These are phyloP conservation scores for Hypoxylon sp. DNA, from an alignment of 2,329 filamentous ascomycete genomes.

Conservation along the genomic window DNA sequence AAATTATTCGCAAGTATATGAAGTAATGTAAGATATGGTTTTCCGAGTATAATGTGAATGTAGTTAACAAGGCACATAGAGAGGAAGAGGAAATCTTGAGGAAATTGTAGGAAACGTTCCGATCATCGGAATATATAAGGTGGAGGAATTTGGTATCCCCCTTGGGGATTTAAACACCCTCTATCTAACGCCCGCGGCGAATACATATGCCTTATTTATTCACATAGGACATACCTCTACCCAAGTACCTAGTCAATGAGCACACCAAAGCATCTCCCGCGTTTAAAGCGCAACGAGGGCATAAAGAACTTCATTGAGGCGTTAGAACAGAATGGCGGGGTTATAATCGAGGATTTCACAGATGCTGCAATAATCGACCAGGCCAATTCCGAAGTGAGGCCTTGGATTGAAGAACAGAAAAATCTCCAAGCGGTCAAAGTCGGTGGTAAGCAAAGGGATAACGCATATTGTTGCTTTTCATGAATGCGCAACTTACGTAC, in stretches of 20 bases:
- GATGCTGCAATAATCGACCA: constrained; percentile 48
- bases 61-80: not conserved
- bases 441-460: constrained; percentile 30
- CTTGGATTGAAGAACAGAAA: constrained; percentile 27
- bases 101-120: not conserved
- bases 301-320: constrained; percentile 52
- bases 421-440: constrained; percentile 16
- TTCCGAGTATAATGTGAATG: not conserved
- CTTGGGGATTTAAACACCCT: not conserved
- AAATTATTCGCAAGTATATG: constrained; percentile 57
- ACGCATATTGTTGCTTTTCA: not conserved
- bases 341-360: constrained; percentile 55
- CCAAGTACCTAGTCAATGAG: constrained; percentile 4
- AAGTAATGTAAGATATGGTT: constrained; percentile 49
- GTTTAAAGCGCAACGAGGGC: constrained; percentile 18
- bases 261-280: constrained; percentile 4
- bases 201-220: not conserved
- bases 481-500: not conserved
- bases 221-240: not conserved
- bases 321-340: constrained; percentile 55
- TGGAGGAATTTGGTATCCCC: not conserved
- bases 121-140: not conserved
- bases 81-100: not conserved
- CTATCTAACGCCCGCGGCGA: not conserved
- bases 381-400: constrained; percentile 48